phyloP scores from a whole-genome alignment of 129 eudicot species.

The Flaveria ramosissima region DNA sequence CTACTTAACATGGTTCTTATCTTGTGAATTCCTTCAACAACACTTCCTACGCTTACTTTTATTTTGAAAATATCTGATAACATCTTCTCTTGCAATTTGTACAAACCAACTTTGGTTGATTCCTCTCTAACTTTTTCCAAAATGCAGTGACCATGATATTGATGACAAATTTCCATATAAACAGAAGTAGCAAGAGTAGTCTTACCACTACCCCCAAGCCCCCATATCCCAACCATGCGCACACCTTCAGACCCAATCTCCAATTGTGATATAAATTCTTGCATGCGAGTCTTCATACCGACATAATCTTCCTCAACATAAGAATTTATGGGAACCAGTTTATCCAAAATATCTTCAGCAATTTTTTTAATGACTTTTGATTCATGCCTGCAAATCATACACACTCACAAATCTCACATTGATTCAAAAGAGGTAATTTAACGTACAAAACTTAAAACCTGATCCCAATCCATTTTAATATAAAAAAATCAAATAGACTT shows the following conservation, averaged over 20 bases:
- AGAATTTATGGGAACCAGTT: no score
- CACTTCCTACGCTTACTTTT: background rate
- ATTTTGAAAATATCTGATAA: background rate
- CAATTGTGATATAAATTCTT: no score
- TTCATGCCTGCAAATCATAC: background rate
- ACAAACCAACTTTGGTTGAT: background rate
- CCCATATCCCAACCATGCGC: background rate
- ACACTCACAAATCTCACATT: no score
- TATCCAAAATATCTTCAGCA: background rate
- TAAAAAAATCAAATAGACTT: no score
- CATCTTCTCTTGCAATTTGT: background rate
- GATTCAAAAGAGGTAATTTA: no score
- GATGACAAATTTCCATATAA: no score
- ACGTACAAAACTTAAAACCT: no score
- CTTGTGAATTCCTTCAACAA: background rate
- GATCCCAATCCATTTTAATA: no score
- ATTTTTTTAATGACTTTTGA: background rate
- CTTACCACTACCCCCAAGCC: background rate
- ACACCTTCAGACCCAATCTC: background rate
- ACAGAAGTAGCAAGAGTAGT: background rate
- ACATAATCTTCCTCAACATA: background rate
- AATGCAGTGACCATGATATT: no score
- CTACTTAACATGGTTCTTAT: background rate
- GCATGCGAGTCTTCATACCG: background rate
- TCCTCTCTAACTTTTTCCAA: background rate